phyloP scores from a whole-genome alignment of 2,329 filamentous ascomycete genomes.

The Cladobotryum protrusum region DNA sequence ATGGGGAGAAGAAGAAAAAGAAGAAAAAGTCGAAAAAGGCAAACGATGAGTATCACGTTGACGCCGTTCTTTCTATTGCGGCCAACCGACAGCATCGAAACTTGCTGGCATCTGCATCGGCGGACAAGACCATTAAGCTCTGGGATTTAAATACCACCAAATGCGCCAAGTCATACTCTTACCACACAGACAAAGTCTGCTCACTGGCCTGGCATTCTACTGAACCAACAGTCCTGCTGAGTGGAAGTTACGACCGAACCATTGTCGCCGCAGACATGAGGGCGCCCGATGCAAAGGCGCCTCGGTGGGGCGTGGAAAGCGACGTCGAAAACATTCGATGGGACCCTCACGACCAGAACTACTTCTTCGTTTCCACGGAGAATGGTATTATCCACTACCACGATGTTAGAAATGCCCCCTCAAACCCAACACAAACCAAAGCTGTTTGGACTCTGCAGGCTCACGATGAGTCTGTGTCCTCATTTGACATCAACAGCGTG shows the following conservation, averaged over 20 bases:
- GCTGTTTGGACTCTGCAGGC: constrained; percentile 93
- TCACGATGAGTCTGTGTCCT: constrained; percentile 84
- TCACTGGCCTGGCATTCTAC: constrained; percentile 87
- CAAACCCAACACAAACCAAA: constrained; percentile 68
- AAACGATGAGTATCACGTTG: constrained; percentile 89
- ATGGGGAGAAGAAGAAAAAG: constrained; percentile 59
- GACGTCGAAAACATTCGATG: constrained; percentile 90
- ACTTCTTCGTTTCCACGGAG: constrained; percentile 93
- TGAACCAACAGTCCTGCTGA: constrained; percentile 82
- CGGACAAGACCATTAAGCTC: constrained; percentile 94
- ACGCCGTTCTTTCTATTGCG: constrained; percentile 83
- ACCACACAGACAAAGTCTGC: constrained; percentile 98
- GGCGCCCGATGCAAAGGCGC: constrained; percentile 72
- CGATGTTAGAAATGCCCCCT: constrained; percentile 71
- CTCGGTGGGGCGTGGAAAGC: constrained; percentile 88
- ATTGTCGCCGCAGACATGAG: constrained; percentile 95
- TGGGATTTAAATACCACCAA: constrained; percentile 92
- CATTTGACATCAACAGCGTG: constrained; percentile 83
- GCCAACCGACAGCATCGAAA: constrained; percentile 93
- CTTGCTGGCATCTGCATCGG: constrained; percentile 87
- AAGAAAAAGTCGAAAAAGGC: constrained; percentile 91
- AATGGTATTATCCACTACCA: constrained; percentile 88
- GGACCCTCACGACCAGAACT: constrained; percentile 89
- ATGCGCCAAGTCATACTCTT: constrained; percentile 90
- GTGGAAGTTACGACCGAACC: constrained; percentile 91